Base-by-base conservation (phyloP, 768 basidiomycete genomes). In the Xanthoconium stramineum region DNA sequence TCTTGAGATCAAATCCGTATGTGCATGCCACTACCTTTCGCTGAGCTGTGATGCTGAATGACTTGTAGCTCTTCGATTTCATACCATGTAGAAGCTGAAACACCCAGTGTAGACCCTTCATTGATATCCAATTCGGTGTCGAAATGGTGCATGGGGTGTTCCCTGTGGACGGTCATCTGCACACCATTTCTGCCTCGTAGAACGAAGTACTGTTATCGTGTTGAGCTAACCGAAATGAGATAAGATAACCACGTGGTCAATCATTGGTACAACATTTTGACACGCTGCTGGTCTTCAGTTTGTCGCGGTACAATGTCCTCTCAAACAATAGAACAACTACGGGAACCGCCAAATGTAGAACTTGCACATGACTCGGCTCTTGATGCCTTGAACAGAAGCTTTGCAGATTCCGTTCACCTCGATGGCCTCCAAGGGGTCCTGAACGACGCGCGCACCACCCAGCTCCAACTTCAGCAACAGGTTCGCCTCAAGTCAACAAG, bases 321-420 rank as follows among this genome's bases (percentile, higher is more conserved):
- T 29, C 61, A 58, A 30, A 74, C 78, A 53, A 76, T 89, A 33
- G 77, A 73, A 60, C 68, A 72, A 10, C 64, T 87, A 19, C 78
- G 81, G 54, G 67, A 75, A 36, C 80, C 80, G 20, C 80, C 86
- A 32, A 76, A 77, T 62, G 74, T 76, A 54, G 61, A 73, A 55
- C 64, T 62, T 55, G 79, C 64, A 62, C 58, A 70, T 77, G 50
- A 65, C 62, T 42, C 63, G 59, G 50, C 74, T 56, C 58, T 78
- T 20, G 61, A 66, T 7, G 52, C 64, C 36, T 57, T 91, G 7
- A 78, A 88, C 56, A 62, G 70, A 8, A 73, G 72, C 7, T 84
- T 83, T 56, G 61, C 68, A 7, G 75, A 80, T 5, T 68, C 82
- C 36, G 75, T 80, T 11, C 78, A 83, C 58, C 77, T 90, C 5